Conservation (phyloP, 306 rosid genomes). For the Casuarina cunninghamiana region DNA sequence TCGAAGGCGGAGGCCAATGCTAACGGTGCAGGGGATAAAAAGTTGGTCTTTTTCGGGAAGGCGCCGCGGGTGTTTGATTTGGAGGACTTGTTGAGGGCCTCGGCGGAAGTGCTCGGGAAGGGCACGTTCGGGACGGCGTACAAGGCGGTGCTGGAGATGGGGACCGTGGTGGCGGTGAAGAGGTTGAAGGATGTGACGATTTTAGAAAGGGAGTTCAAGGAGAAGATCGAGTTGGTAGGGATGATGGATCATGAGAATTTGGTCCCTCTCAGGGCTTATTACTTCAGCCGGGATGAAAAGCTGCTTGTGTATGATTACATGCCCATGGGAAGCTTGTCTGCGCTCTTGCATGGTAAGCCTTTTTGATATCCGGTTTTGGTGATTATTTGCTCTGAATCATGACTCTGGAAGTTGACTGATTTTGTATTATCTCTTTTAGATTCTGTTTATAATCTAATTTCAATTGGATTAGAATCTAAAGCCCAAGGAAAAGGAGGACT, state of each 20-base stretch:
- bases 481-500: neutral
- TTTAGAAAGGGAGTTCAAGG: slow-evolving; percentile 59
- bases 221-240: slow-evolving; percentile 60
- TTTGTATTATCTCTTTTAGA: slow-evolving; percentile 8
- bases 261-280: slow-evolving; percentile 71
- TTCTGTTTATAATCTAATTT: slow-evolving; percentile 16
- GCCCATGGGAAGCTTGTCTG: slow-evolving; percentile 72
- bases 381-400: slow-evolving; percentile 6
- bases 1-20: slow-evolving; percentile 25
- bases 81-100: slow-evolving; percentile 74
- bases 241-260: slow-evolving; percentile 62
- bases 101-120: slow-evolving; percentile 75
- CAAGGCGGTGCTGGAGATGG: slow-evolving; percentile 61
- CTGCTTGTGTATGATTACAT: slow-evolving; percentile 73
- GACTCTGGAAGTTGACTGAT: slow-evolving; percentile 1
- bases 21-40: slow-evolving; percentile 36
- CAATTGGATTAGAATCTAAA: neutral
- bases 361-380: slow-evolving; percentile 9
- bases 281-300: slow-evolving; percentile 65
- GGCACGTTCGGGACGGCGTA: slow-evolving; percentile 70
- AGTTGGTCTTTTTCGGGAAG: slow-evolving; percentile 55
- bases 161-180: slow-evolving; percentile 64
- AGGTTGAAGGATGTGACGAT: slow-evolving; percentile 58
- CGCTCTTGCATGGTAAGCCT: slow-evolving; percentile 64
- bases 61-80: slow-evolving; percentile 51